phyloP scores from a whole-genome alignment of 139 green algal species.

The Chara braunii region DNA sequence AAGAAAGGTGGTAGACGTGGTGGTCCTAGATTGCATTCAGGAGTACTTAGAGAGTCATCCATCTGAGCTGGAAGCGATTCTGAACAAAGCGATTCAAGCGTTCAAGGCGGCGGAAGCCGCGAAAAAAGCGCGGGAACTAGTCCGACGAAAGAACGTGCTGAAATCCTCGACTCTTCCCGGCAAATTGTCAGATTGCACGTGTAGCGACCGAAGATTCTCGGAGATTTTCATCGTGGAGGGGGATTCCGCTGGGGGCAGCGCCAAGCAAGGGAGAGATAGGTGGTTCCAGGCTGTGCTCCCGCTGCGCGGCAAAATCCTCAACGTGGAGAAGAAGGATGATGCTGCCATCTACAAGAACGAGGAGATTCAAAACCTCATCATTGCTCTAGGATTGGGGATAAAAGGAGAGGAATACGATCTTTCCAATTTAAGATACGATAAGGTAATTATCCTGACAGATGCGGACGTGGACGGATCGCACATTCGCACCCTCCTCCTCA shows the following conservation, averaged over 20 bases:
- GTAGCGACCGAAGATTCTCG: conserved; percentile 8
- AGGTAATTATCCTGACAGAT: conserved; percentile 95
- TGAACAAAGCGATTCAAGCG: conserved; percentile 57
- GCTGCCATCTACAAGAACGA: conserved; percentile 85
- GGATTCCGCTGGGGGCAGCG: conserved; percentile 83
- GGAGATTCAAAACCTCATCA: conserved; percentile 84
- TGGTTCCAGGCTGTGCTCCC: conserved; percentile 83
- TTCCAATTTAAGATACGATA: conserved; percentile 53
- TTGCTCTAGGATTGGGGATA: conserved; percentile 80
- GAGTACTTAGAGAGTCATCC: conserved; percentile 58
- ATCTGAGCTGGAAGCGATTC: conserved; percentile 40
- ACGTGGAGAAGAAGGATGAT: conserved; percentile 80
- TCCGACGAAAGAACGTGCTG: conserved; percentile 86
- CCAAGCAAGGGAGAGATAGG: conserved; percentile 88
- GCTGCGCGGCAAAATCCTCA: conserved; percentile 95
- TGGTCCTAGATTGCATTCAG: conserved; percentile 43
- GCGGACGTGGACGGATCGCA: conserved; percentile 96
- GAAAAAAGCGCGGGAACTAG: conserved; percentile 84
- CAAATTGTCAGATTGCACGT: conserved; percentile 92
- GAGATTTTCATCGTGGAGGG: conserved; percentile 98
- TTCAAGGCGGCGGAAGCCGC: conserved; percentile 79
- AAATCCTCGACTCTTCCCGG: conserved; percentile 77
- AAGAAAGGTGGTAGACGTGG: conserved; percentile 64
- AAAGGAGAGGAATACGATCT: conserved; percentile 54
- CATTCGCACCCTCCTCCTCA: conserved; percentile 95